phyloP scores from a whole-genome alignment of 768 basidiomycete species.

The Trametes maxima region DNA sequence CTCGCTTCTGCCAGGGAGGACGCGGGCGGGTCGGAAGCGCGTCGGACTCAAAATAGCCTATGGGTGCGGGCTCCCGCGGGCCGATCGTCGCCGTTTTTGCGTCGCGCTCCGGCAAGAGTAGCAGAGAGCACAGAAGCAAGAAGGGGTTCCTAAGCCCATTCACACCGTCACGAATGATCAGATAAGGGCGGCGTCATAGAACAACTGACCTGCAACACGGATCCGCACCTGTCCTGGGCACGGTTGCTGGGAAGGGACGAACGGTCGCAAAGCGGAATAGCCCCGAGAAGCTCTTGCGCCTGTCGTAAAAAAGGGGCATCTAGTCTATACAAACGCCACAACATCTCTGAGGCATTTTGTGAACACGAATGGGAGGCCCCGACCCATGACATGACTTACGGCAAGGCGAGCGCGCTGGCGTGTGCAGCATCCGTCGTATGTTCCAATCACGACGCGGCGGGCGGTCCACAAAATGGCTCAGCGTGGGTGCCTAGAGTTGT shows the following conservation, averaged over 20 bases:
- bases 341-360: neutral
- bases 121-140: neutral
- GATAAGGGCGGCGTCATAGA: no score
- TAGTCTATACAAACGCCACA: slow-evolving; percentile 4
- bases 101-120: no score
- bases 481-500: neutral
- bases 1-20: no score
- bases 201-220: no score
- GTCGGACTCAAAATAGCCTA: neutral
- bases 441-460: neutral
- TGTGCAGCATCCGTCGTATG: neutral
- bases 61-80: neutral
- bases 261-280: neutral
- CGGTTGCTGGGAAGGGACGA: neutral
- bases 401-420: slow-evolving; percentile 6
- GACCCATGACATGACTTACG: slow-evolving; percentile 10
- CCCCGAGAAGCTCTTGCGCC: neutral
- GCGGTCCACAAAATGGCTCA: neutral
- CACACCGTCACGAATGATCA: no score
- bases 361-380: neutral
- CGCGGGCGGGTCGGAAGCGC: no score
- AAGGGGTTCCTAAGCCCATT: neutral
- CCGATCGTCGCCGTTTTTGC: neutral
- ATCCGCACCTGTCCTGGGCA: neutral
- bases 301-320: slow-evolving; percentile 3